Evolutionary conservation across 331 rosid genomes (phyloP), one percentile per base, ranked within the genome.

Genomic region (Erythrophleum ivorense): DNA sequence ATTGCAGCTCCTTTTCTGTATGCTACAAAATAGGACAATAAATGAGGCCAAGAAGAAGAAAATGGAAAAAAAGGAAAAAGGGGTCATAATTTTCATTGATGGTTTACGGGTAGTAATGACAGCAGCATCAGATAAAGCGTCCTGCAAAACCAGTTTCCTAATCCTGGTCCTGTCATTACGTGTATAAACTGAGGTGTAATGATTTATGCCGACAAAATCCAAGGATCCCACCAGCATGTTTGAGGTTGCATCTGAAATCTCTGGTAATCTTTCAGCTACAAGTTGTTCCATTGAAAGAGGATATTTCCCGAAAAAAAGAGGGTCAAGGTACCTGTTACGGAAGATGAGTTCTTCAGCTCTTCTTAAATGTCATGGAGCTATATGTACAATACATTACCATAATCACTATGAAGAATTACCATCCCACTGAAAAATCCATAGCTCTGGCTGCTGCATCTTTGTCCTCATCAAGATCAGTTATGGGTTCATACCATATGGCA

Each of bases 191-290:
- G 98, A 88, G 38, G 98, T 95, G 80, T 95, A 95, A 71, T 95
- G 98, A 65, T 95, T 95, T 71, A 92, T 69, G 83, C 98, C 98
- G 24, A 95, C 65, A 72, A 95, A 92, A 80, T 95, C 97, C 77
- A 91, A 81, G 24, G 98, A 83, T 69, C 97, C 95, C 77, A 79
- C 52, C 33, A 92, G 91, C 49, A 82, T 77, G 64, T 87, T 82
- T 62, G 92, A 82, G 57, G 52, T 77, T 79, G 78, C 82, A 12
- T 70, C 58, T 12, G 97, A 89, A 75, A 95, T 91, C 87, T 83
- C 50, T 58, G 98, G 97, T 75, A 95, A 80, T 85, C 97, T 90
- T 69, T 82, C 81, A 29, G 87, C 92, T 64, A 95, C 97, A 59
- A 87, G 85, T 43, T 77, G 80, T 82, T 84, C 80, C 98, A 95